A percentile compares a stretch with the other conserved stretches of the same genome.
Conservation (phyloP, 2,329 filamentous ascomycete genomes). For the Plenodomus tracheiphilus region DNA sequence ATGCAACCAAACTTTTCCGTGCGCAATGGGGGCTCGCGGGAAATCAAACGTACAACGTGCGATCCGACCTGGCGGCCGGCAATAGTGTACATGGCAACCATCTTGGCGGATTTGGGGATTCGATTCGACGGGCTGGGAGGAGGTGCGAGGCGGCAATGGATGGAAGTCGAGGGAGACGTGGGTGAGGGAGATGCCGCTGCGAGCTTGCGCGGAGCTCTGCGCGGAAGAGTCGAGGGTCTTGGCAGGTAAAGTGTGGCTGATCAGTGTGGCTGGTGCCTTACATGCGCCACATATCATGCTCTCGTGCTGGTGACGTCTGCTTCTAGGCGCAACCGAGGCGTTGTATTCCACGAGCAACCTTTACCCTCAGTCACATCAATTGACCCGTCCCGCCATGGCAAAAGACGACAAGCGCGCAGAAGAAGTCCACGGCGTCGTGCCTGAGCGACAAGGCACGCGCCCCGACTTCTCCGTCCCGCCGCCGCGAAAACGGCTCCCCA, state of each 20-base stretch:
- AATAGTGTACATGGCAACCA: conserved; percentile 58
- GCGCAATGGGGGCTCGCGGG: conserved; percentile 5
- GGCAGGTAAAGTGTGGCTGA: conserved; percentile 10
- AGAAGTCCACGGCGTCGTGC: conserved; percentile 44
- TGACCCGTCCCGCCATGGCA: conserved; percentile 32
- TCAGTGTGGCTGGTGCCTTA: not conserved
- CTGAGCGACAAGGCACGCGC: conserved; percentile 47
- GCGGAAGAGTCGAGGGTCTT: conserved; percentile 23
- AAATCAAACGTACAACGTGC: conserved; percentile 52
- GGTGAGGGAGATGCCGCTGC: conserved; percentile 8
- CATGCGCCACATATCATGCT: not conserved
- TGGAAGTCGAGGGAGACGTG: conserved; percentile 19
- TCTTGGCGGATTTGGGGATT: conserved; percentile 38
- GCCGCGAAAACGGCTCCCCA: conserved; percentile 57
- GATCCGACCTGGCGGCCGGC: conserved; percentile 58
- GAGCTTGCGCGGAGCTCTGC: conserved; percentile 21
- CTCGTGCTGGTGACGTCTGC: conserved; percentile 11
- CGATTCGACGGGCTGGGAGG: conserved; percentile 16
- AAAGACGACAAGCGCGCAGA: conserved; percentile 38
- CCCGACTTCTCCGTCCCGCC: conserved; percentile 54
- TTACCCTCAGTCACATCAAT: no score
- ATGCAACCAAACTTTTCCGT: conserved; percentile 19
- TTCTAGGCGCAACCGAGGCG: no score
- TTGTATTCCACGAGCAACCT: no score
- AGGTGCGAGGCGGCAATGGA: conserved; percentile 37